A percentile compares a stretch with the other conserved stretches of the same genome.
Conservation (phyloP, 2,329 filamentous ascomycete genomes). For the Aphanocladium album region DNA sequence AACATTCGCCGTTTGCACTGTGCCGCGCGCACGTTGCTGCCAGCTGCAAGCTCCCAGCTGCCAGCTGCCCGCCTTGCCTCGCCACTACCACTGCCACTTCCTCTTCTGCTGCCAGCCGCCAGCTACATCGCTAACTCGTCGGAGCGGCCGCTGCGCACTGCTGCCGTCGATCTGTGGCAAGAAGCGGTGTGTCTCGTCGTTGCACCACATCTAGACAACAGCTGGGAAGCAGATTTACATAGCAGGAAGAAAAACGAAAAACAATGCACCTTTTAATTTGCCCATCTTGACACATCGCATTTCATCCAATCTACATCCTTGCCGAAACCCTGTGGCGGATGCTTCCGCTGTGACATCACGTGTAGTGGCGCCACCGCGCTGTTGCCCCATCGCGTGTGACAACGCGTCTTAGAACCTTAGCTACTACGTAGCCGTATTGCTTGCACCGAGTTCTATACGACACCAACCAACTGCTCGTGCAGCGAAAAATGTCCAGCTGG, state of each 20-base stretch:
- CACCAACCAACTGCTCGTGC: neutral
- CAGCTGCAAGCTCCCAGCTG: neutral
- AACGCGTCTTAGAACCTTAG: slow-evolving; percentile 1
- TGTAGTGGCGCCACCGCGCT: neutral
- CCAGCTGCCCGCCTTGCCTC: neutral
- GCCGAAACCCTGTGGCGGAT: neutral
- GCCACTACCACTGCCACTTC: neutral
- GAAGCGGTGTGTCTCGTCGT: neutral
- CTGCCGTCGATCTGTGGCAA: neutral
- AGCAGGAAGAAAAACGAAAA: too few species aligned
- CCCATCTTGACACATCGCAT: too few species aligned
- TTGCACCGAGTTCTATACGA: neutral
- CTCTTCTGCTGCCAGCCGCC: neutral
- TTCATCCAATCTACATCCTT: too few species aligned
- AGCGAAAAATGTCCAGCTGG: slow-evolving; percentile 34
- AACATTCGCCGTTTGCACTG: slow-evolving; percentile 13
- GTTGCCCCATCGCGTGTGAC: slow-evolving; percentile 1
- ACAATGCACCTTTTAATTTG: too few species aligned
- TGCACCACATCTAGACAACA: too few species aligned
- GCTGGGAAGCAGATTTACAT: too few species aligned
- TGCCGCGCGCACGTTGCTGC: slow-evolving; percentile 1
- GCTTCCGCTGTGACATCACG: slow-evolving; percentile 5
- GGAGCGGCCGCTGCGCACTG: neutral
- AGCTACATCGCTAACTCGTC: neutral
- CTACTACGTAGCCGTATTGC: neutral